Evolutionary conservation across 176 grass and related monocot species (phyloP).

Genomic region (Dactylis glomerata): DNA sequence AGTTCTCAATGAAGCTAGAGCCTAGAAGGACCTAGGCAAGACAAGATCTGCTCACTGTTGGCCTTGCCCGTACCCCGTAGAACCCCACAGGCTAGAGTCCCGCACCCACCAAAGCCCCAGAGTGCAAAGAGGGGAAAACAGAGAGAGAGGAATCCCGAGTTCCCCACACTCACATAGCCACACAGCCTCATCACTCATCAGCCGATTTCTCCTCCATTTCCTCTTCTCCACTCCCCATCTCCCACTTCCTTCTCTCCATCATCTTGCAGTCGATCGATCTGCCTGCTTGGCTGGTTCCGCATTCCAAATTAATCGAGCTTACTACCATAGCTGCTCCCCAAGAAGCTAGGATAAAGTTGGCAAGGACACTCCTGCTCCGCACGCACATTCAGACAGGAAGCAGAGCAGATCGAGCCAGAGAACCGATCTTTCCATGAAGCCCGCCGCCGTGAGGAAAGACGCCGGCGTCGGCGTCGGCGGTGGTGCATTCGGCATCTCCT

Average conservation of each 20-base stretch:
- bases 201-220: neutral
- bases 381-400: neutral
- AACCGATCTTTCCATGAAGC: slow-evolving; percentile 34
- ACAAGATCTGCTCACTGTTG: neutral
- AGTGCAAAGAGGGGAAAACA: neutral
- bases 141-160: neutral
- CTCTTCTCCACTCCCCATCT: neutral
- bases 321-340: neutral
- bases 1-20: neutral
- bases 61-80: neutral
- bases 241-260: neutral
- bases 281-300: neutral
- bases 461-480: slow-evolving; percentile 1
- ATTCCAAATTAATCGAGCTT: neutral
- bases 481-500: slow-evolving; percentile 33
- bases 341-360: slow-evolving; percentile 1
- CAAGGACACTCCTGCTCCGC: neutral
- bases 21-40: neutral
- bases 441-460: slow-evolving; percentile 32
- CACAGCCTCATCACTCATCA: neutral
- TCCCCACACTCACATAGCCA: neutral
- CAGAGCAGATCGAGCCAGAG: neutral
- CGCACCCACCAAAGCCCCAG: neutral
- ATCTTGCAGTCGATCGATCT: neutral
- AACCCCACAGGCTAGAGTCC: neutral